These are phyloP conservation scores for Phlegmacium glaucopus DNA, from an alignment of 768 basidiomycete genomes.

Conservation along the genomic window DNA sequence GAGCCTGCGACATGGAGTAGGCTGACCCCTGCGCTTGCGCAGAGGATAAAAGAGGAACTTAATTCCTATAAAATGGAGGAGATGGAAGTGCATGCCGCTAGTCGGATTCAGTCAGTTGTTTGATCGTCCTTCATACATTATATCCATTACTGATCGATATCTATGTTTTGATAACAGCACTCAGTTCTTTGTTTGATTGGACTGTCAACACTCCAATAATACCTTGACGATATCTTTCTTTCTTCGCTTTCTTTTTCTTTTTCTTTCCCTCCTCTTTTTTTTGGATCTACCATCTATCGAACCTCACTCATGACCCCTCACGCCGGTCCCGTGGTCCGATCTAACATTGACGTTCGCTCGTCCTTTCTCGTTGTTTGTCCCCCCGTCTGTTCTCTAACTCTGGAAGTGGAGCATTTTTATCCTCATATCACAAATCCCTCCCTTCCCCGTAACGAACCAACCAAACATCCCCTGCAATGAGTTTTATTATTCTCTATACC, in stretches of 20 bases:
- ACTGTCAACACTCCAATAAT: conserved; percentile 3
- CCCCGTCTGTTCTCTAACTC: too few relatives aligned
- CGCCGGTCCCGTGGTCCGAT: neutral
- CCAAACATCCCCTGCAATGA: too few relatives aligned
- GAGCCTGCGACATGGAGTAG: conserved; percentile 98
- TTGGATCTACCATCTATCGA: neutral
- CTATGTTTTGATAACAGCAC: conserved; percentile 45
- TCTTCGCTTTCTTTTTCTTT: neutral
- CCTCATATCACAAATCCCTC: too few relatives aligned
- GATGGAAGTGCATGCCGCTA: conserved; percentile 96
- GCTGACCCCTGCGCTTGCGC: conserved; percentile 90
- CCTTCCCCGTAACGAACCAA: too few relatives aligned
- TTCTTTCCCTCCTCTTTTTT: neutral
- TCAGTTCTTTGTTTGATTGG: conserved; percentile 78
- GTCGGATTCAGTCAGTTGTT: conserved; percentile 78
- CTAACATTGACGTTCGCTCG: too few relatives aligned
- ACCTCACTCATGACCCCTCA: neutral
- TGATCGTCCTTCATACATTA: neutral
- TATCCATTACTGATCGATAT: conserved; percentile 4
- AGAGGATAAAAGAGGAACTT: conserved; percentile 96
- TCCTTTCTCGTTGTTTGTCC: too few relatives aligned
- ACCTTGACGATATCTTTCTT: neutral
- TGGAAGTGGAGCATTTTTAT: too few relatives aligned
- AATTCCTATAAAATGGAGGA: conserved; percentile 99
- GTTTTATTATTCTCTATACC: too few relatives aligned